Base-by-base conservation (phyloP, 768 basidiomycete species). In the Amanita thiersii region DNA sequence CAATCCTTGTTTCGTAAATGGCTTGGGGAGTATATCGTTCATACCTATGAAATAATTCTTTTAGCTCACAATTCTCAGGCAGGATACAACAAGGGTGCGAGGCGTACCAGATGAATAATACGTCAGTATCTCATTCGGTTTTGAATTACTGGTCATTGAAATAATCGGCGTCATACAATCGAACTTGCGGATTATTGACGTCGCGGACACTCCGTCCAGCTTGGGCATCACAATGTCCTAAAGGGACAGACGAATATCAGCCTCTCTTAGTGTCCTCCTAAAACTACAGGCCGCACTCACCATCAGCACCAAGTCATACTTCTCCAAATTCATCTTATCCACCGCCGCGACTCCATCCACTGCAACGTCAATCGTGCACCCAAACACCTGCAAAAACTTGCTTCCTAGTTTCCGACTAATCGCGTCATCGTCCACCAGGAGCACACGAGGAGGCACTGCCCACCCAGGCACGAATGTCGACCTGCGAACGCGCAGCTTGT, bases 21-120 rank as follows among this genome's bases (percentile, higher is more conserved):
- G 94, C 60, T 98, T 98, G 5, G 92, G 86, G 12, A 98, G 67
- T 44, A 96, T 86, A 62, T 97, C 93, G 60, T 93, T 97, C 93
- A 97, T 97, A 12, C 92, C 85, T 68, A n/a, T n/a, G 54, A 20
- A 20, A 42, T 14, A 14, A 9, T 9, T 29, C 33, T 28, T 19
- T 29, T 17, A 32, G 44, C 9, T 21, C 5, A 35, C 10, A 9
- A 29, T 21, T 3, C 24, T 14, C 18, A 21, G n/a, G 14, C 2
- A n/a, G 37, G 6, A 24, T 30, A n/a, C 2, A 17, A 32, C 2
- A 9, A 44, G 10, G 3, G 11, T 50, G 7, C 15, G 28, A 21
- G 15, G 46, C 68, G 29, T 28, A 70, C 76, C 86, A 30, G 81
- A 81, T 20, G 82, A 80, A 58, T 84, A 86, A 55, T 93, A 94